These are phyloP conservation scores for Russula emetica DNA, from an alignment of 768 basidiomycete species.

Conservation along the genomic window DNA sequence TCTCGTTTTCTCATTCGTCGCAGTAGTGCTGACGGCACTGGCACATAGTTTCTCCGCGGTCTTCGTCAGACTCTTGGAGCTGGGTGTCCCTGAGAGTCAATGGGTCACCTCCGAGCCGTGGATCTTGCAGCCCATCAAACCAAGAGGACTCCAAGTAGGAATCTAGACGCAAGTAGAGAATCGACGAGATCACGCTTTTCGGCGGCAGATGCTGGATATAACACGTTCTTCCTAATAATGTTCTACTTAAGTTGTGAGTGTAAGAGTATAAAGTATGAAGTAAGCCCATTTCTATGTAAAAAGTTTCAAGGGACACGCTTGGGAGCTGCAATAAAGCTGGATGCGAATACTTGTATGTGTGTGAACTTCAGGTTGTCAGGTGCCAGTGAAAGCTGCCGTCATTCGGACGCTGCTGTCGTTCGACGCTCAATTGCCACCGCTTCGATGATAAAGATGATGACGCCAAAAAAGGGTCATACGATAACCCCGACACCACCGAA, in stretches of 20 bases:
- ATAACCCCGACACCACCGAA: neutral
- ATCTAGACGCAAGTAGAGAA: neutral
- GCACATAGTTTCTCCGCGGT: conserved; percentile 71
- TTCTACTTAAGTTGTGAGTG: too few species aligned
- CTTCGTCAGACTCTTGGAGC: conserved; percentile 79
- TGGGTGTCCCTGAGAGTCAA: conserved; percentile 84
- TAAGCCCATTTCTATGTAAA: neutral
- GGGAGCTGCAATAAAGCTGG: neutral
- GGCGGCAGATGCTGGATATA: neutral
- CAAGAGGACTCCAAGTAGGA: conserved; percentile 30
- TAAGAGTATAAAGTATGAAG: too few species aligned
- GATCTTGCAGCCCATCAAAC: conserved; percentile 54
- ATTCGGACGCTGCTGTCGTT: too few species aligned
- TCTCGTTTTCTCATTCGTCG: conserved; percentile 21
- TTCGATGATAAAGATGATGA: too few species aligned
- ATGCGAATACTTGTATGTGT: too few species aligned
- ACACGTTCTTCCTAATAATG: neutral
- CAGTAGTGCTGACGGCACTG: conserved; percentile 14
- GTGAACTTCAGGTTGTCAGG: too few species aligned
- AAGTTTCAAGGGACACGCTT: neutral
- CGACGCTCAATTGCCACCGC: too few species aligned
- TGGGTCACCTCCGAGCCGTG: conserved; percentile 70
- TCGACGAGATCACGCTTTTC: too few species aligned
- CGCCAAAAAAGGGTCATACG: too few species aligned
- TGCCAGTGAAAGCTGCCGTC: too few species aligned